Percentiles rank a stretch among this genome's conserved stretches.
Evolutionary conservation across 2,329 filamentous ascomycete species (phyloP).

Genomic region (Sordariomycetes sp.): DNA sequence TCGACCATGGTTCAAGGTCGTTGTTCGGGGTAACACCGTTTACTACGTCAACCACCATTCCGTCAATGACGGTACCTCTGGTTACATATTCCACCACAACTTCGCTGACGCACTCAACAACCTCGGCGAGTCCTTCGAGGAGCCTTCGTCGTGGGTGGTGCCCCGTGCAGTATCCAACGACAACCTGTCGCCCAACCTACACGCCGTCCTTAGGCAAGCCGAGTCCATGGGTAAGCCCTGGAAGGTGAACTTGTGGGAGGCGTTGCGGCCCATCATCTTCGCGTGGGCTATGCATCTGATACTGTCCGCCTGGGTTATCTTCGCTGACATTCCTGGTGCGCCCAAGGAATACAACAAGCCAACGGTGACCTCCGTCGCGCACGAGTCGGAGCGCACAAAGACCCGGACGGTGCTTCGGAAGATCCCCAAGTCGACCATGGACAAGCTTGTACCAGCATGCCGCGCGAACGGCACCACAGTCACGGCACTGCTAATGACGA

Average conservation of each 20-base stretch:
- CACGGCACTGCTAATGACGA: background rate
- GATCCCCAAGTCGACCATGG: background rate
- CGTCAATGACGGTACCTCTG: constrained; percentile 1
- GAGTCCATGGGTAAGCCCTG: background rate
- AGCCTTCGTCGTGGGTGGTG: background rate
- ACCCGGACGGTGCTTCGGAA: background rate
- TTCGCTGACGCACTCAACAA: background rate
- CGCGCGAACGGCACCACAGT: background rate
- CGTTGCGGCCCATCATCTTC: background rate
- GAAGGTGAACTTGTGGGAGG: background rate
- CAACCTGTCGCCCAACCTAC: background rate
- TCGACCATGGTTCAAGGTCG: background rate
- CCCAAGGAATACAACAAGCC: too few species aligned
- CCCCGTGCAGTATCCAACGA: too few species aligned
- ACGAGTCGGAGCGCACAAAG: background rate
- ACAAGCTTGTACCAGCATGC: background rate
- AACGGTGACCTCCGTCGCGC: background rate
- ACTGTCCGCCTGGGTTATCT: background rate
- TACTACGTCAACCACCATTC: background rate
- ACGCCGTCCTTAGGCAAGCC: background rate
- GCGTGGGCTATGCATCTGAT: background rate
- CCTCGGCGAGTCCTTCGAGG: background rate
- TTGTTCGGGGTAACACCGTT: background rate
- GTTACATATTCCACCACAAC: background rate
- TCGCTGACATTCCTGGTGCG: background rate